Evolutionary conservation across 2,329 filamentous ascomycete genomes (phyloP).

Genomic region (Cladophialophora bantiana): DNA sequence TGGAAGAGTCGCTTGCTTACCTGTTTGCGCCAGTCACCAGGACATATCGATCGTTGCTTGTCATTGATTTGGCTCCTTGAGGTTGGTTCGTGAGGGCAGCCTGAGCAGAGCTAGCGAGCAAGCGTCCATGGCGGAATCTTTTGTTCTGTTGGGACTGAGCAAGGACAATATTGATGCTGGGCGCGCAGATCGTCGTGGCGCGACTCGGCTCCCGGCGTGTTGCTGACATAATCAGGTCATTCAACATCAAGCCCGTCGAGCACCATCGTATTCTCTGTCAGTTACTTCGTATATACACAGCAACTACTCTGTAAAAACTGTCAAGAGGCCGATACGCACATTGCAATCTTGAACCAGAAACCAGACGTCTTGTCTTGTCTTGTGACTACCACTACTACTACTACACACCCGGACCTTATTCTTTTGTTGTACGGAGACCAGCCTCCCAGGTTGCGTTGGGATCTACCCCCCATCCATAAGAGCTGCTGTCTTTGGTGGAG

Average conservation of each 20-base stretch:
- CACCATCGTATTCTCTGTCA: neutral
- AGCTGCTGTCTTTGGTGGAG: neutral
- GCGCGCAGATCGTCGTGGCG: neutral
- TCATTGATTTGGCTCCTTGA: constrained; percentile 1
- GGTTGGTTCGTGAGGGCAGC: neutral
- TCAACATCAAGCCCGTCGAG: neutral
- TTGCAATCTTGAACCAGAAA: neutral
- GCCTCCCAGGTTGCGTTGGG: neutral
- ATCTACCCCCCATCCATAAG: constrained; percentile 11
- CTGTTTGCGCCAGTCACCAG: constrained; percentile 88
- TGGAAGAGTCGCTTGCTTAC: constrained; percentile 55
- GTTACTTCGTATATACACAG: too few species aligned
- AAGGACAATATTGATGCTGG: too few species aligned
- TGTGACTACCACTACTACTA: too few species aligned
- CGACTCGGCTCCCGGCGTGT: constrained; percentile 12
- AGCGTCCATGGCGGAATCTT: neutral
- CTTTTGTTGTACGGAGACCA: neutral
- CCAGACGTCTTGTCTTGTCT: neutral
- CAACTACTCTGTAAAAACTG: too few species aligned
- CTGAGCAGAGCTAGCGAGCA: neutral
- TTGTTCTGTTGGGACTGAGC: neutral
- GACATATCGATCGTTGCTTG: constrained; percentile 51
- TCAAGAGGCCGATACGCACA: neutral
- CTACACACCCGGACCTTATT: neutral
- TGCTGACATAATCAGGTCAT: neutral